These are phyloP conservation scores for Epichloe uncinata DNA, from an alignment of 2,329 filamentous ascomycete genomes.

Conservation along the genomic window DNA sequence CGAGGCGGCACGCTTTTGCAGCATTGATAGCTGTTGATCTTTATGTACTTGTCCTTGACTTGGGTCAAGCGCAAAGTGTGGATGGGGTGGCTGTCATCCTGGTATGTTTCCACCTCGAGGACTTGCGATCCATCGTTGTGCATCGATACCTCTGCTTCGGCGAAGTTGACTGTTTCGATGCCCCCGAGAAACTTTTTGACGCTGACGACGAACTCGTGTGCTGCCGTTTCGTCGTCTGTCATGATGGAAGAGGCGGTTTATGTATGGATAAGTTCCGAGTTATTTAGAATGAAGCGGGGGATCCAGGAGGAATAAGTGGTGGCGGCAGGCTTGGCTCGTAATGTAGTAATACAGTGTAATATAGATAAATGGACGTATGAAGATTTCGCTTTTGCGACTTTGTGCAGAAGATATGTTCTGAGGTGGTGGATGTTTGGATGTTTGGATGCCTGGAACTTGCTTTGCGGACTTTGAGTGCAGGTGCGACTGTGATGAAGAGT, in stretches of 20 bases:
- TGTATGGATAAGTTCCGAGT: too few relatives aligned
- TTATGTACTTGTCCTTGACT: slow-evolving; percentile 2
- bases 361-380: too few relatives aligned
- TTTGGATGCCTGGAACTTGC: not conserved
- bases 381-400: too few relatives aligned
- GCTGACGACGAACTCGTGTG: not conserved
- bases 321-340: too few relatives aligned
- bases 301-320: too few relatives aligned
- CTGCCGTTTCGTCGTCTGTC: not conserved
- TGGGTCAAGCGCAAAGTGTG: slow-evolving; percentile 8
- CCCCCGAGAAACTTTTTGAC: not conserved
- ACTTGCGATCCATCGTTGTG: too few relatives aligned
- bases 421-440: not conserved
- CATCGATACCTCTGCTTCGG: not conserved
- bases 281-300: too few relatives aligned
- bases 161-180: not conserved
- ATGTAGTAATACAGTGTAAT: too few relatives aligned
- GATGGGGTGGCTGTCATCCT: slow-evolving; percentile 1
- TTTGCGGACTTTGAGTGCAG: not conserved
- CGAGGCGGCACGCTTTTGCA: not conserved
- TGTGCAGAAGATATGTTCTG: too few relatives aligned
- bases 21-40: slow-evolving; percentile 7
- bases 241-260: not conserved
- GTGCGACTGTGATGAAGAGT: not conserved
- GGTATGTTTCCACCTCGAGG: not conserved